Evolutionary conservation across 164 flowering plant species (phyloP), one percentile per base, ranked within the genome.

Genomic region (Vitis rotundifolia): DNA sequence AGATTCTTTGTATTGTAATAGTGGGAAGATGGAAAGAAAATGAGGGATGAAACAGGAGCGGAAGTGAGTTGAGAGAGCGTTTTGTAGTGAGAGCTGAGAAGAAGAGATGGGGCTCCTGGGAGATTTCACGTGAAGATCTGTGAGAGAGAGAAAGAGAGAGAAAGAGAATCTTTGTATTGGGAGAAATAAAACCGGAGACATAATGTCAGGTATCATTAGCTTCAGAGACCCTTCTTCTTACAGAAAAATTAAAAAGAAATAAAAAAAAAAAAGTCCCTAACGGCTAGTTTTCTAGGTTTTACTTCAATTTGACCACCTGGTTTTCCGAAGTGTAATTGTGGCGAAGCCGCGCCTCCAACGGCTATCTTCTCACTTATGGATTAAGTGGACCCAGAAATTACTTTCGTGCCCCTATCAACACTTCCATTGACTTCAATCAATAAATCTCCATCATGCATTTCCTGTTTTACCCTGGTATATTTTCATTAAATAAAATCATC

Each of bases 211-310:
- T 59, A 68, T 52, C 61, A 68, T 59, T 31, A 29, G 72, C 26
- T 26, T 15, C 44, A 31, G 50, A 74, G 54, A 61, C 68, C 51
- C 66, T 9, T 31, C 68, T 22, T 49, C 63, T 15, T 22, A 50
- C 5, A 16, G 26, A 16, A 11, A 47, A 37, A 3, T 37, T 37
- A 37, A 37, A 37, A 37, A 37, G 6, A 37, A 37, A 37, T 3
- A 37, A 37, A 37, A 3, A 37, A 37, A 37, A 9, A 19, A 49
- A 49, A 61, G 59, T 29, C 44, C 70, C 63, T 57, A 78, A 78
- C 81, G 81, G 78, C 81, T 78, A 78, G 75, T 78, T 78, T 68
- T 50, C 44, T 37, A 37, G 44, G 44, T 16, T 58, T 28, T 48
- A 18, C 16, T n/a, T 3, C n/a, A 2, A 14, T 49, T 54, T 37